Conservation (phyloP, 148 eudicot genomes). For the Camellia sinensis region DNA sequence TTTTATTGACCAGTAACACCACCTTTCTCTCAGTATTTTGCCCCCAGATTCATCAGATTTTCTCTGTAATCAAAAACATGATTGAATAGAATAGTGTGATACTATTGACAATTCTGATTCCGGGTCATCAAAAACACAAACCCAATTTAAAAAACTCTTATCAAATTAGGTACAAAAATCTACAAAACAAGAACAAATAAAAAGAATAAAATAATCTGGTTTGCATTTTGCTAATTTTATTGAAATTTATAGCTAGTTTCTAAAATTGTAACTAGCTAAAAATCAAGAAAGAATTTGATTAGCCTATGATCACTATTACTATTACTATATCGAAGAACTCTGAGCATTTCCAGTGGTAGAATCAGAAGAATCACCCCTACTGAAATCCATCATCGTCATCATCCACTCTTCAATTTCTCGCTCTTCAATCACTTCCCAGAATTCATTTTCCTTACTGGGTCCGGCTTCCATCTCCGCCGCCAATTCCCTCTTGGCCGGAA, state of each 20-base stretch:
- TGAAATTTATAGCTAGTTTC: neutral
- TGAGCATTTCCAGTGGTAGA: slow-evolving; percentile 21
- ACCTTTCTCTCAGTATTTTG: too few species aligned
- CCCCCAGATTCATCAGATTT: too few species aligned
- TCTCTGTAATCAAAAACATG: too few species aligned
- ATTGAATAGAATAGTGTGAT: too few species aligned
- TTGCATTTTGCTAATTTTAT: too few species aligned
- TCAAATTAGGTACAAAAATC: too few species aligned
- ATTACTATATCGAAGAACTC: neutral
- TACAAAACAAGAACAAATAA: too few species aligned
- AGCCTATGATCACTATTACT: neutral
- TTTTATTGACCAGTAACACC: too few species aligned
- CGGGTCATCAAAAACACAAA: too few species aligned
- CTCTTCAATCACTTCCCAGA: slow-evolving; percentile 27
- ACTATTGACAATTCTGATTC: too few species aligned
- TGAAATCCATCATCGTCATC: slow-evolving; percentile 21
- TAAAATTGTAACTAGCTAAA: neutral
- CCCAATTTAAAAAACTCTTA: too few species aligned
- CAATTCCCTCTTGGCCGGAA: neutral
- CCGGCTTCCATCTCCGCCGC: neutral
- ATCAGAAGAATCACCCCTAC: slow-evolving; percentile 19
- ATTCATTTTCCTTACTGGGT: slow-evolving; percentile 5
- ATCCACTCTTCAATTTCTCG: slow-evolving; percentile 30
- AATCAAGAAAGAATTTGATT: neutral
- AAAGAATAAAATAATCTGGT: too few species aligned